phyloP scores from a whole-genome alignment of 2,329 filamentous ascomycete genomes.

The Verticillium zaregamsianum region DNA sequence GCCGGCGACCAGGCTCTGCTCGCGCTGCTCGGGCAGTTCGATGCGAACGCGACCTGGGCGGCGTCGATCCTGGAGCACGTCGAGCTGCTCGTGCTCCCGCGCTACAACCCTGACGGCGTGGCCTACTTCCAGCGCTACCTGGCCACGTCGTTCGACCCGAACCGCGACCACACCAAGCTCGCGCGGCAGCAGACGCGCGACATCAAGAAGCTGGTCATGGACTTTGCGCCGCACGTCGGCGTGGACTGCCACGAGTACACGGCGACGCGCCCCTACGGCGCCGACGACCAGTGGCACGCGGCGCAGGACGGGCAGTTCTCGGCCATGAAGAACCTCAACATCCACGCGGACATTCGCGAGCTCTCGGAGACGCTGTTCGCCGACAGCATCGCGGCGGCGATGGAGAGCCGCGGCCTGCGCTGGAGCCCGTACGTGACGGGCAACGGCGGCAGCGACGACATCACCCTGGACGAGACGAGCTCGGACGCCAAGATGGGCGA shows the following conservation, averaged over 20 bases:
- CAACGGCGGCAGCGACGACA: constrained; percentile 5
- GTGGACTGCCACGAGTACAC: constrained; percentile 29
- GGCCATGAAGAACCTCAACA: constrained; percentile 28
- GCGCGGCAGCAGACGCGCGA: constrained; percentile 24
- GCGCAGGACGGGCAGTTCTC: constrained; percentile 21
- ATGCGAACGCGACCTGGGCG: constrained; percentile 23
- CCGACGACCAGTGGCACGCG: constrained; percentile 6
- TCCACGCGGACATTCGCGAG: constrained; percentile 21
- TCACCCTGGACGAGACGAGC: constrained; percentile 20
- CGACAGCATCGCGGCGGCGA: constrained; percentile 19
- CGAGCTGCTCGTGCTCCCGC: constrained; percentile 23
- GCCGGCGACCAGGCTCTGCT: constrained; percentile 24
- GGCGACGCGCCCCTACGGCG: constrained; percentile 8
- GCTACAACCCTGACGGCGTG: constrained; percentile 28
- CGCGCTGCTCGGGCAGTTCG: constrained; percentile 24
- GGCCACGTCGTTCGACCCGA: constrained; percentile 24
- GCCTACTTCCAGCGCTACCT: constrained; percentile 26
- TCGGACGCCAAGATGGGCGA: constrained; percentile 24
- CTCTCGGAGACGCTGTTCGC: constrained; percentile 23
- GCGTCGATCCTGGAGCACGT: constrained; percentile 19
- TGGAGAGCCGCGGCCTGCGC: constrained; percentile 20
- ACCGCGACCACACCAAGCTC: constrained; percentile 27
- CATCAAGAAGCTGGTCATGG: constrained; percentile 21
- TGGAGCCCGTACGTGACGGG: constrained; percentile 24
- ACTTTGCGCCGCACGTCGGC: constrained; percentile 23